Evolutionary conservation across 148 eudicot genomes (phyloP).

Genomic region (Linanthus parryae): DNA sequence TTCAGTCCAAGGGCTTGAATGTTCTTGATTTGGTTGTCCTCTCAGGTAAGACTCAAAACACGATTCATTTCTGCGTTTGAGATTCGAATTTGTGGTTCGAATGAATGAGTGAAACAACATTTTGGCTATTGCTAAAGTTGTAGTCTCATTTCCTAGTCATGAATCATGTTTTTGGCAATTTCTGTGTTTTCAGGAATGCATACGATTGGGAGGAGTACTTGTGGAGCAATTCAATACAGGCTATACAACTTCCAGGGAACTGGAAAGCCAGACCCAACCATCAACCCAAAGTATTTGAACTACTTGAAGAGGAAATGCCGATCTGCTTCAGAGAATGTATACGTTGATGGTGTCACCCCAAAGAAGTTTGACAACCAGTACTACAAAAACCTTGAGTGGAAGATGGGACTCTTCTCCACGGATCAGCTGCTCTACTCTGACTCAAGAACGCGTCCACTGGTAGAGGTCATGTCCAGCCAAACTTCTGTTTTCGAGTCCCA

Average conservation of each 20-base stretch:
- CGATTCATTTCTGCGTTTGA: not conserved
- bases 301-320: conserved; percentile 68
- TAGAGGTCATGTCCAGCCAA: conserved; percentile 36
- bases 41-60: conserved; percentile 38
- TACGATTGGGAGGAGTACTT: conserved; percentile 62
- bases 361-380: conserved; percentile 42
- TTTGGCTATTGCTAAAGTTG: no score
- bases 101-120: not conserved
- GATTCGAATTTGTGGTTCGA: not conserved
- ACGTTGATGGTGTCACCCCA: conserved; percentile 60
- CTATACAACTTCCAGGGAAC: conserved; percentile 50
- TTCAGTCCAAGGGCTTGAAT: conserved; percentile 59
- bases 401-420: conserved; percentile 56
- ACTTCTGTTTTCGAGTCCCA: conserved; percentile 21
- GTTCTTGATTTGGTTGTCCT: conserved; percentile 59
- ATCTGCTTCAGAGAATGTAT: conserved; percentile 31
- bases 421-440: conserved; percentile 60
- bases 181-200: conserved; percentile 67
- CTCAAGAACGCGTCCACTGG: conserved; percentile 45
- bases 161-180: no score
- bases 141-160: no score
- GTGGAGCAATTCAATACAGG: conserved; percentile 45
- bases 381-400: conserved; percentile 48
- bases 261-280: conserved; percentile 44
- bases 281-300: conserved; percentile 39